Evolutionary conservation across 1,284 basidiomycete genomes (phyloP).

Genomic region (Gymnopus androsaceus): DNA sequence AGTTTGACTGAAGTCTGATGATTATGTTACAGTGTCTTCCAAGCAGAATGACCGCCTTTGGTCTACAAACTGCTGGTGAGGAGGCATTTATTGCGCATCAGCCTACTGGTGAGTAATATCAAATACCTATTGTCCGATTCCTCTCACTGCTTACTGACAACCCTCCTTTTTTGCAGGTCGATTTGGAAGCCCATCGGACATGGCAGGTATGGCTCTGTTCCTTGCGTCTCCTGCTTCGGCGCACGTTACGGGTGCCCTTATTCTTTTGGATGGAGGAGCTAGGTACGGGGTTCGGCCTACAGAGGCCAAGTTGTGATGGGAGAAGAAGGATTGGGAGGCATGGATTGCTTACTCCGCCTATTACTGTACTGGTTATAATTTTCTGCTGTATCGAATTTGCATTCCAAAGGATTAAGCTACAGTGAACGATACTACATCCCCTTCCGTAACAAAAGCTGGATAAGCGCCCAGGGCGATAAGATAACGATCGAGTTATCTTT

Average conservation of each 20-base stretch:
- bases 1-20: not conserved
- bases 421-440: too few species aligned
- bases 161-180: conserved; percentile 47
- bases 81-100: conserved; percentile 53
- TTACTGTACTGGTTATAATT: too few species aligned
- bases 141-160: not conserved
- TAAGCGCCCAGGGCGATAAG: too few species aligned
- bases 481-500: too few species aligned
- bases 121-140: not conserved
- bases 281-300: not conserved
- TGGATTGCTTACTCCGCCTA: too few species aligned
- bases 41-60: conserved; percentile 85
- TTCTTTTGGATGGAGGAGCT: conserved; percentile 69
- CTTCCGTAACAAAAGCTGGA: too few species aligned
- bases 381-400: too few species aligned
- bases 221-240: conserved; percentile 70
- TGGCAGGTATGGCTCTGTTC: conserved; percentile 77
- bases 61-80: conserved; percentile 60
- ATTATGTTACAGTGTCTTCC: conserved; percentile 63
- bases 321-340: too few species aligned
- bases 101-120: conserved; percentile 55
- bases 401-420: too few species aligned
- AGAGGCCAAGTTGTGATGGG: not conserved
- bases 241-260: conserved; percentile 75
- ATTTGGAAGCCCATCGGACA: conserved; percentile 67